Base-by-base conservation (phyloP, 441 rosid genomes). In the Capsella rubella region DNA sequence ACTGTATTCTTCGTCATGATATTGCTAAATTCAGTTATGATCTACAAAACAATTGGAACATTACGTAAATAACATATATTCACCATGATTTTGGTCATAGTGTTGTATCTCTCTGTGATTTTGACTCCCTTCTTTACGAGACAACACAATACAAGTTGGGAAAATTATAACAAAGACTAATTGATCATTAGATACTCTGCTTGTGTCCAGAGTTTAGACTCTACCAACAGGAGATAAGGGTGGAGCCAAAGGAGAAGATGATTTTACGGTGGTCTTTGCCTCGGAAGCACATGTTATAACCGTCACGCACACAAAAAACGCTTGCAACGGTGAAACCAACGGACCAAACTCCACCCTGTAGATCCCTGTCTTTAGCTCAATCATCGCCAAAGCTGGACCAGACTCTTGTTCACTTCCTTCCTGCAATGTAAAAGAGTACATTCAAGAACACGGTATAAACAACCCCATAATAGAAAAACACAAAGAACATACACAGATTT, bases 211-310 rank as follows among this genome's bases (percentile, higher is more conserved):
- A 45, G 35, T 29, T 35, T 42, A 78, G 47, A 83, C 93, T 68
- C 98, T 89, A 55, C 93, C 96, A 37, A 89, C 88, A 0, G 98
- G 96, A 69, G 98, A 93, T 62, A 78, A 75, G 2, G 97, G 97
- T 2, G 94, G 97, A 78, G 79, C 72, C 27, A 91, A 83, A 58
- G 87, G 82, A 57, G 87, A 88, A 27, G 84, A 74, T 64, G 83
- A 84, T 62, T 71, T 89, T 4, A 75, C 75, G 18, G 87, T 84
- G 62, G 78, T 51, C 50, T 81, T 73, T 42, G 62, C 68, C 59
- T 69, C 81, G 8, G 75, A 74, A 65, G 64, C 88, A 65, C 82
- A 54, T 62, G 83, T 74, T 74, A 88, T 10, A 27, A 84, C 73
- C 8, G 95, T 84, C 49, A 89, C 84, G 12, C 90, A 79, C 56